A percentile compares a stretch with the other conserved stretches of the same genome.
These are phyloP conservation scores for Salinomyces thailandicus DNA, from an alignment of 2,329 filamentous ascomycete genomes.

Conservation along the genomic window DNA sequence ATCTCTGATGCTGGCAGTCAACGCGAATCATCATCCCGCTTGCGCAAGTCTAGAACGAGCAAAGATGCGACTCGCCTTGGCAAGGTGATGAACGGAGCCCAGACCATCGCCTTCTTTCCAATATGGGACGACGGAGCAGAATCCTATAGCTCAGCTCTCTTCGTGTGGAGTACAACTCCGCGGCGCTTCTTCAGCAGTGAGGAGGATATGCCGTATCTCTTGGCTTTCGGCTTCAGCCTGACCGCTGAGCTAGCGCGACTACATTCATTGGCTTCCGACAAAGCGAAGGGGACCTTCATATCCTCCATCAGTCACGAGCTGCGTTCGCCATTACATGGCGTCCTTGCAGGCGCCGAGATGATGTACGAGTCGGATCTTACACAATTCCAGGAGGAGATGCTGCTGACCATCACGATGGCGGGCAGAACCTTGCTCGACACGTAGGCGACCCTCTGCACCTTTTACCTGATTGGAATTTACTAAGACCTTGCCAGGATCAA, in stretches of 20 bases:
- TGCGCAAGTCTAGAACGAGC: no score
- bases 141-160: constrained; percentile 1
- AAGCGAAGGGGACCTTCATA: constrained; percentile 29
- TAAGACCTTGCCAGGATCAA: constrained; percentile 22
- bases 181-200: constrained; percentile 2
- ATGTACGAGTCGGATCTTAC: constrained; percentile 34
- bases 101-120: constrained; percentile 39
- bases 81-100: constrained; percentile 30
- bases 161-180: constrained; percentile 1
- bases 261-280: constrained; percentile 26
- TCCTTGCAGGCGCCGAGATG: constrained; percentile 29
- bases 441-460: no score
- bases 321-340: constrained; percentile 19
- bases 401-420: constrained; percentile 39
- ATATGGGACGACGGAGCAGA: constrained; percentile 31
- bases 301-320: constrained; percentile 32
- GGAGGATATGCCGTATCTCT: constrained; percentile 28
- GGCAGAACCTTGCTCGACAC: constrained; percentile 43
- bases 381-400: constrained; percentile 35
- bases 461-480: no score
- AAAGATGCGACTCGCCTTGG: constrained; percentile 22
- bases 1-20: no score
- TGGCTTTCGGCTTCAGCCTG: constrained; percentile 30
- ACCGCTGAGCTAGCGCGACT: constrained; percentile 29
- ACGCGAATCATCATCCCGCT: no score